phyloP scores from a whole-genome alignment of 441 rosid species.

The Macaranga tanarius region DNA sequence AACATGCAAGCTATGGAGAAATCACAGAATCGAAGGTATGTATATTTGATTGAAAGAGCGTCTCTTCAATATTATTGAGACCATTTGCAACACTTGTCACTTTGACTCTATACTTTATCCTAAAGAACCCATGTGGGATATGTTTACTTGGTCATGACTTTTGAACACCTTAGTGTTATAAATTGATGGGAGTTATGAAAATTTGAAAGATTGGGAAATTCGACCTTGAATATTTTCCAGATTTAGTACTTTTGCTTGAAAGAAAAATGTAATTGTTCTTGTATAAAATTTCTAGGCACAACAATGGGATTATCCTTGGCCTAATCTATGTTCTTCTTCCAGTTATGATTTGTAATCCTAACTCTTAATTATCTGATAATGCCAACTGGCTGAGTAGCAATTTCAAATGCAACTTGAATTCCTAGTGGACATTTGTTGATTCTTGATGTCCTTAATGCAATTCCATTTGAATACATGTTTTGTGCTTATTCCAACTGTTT shows the following conservation, averaged over 20 bases:
- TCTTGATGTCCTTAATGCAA: background rate
- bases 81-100: background rate
- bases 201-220: background rate
- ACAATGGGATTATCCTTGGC: background rate
- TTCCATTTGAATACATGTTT: background rate
- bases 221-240: background rate
- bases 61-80: no score
- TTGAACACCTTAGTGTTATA: no score
- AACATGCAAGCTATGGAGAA: constrained; percentile 93
- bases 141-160: no score
- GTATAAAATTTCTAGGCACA: background rate
- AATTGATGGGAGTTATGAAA: no score
- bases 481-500: background rate
- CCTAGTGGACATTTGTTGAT: background rate
- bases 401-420: background rate
- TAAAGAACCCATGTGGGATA: no score
- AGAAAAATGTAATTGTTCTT: background rate
- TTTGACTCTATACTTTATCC: no score
- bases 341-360: background rate
- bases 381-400: background rate
- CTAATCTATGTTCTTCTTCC: background rate
- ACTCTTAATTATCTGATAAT: constrained; percentile 1
- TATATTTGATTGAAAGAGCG: background rate
- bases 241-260: no score
- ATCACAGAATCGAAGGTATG: constrained; percentile 84